Evolutionary conservation across 2,329 filamentous ascomycete species (phyloP), one percentile per base, ranked within the genome.

Genomic region (Microdochium trichocladiopsis): DNA sequence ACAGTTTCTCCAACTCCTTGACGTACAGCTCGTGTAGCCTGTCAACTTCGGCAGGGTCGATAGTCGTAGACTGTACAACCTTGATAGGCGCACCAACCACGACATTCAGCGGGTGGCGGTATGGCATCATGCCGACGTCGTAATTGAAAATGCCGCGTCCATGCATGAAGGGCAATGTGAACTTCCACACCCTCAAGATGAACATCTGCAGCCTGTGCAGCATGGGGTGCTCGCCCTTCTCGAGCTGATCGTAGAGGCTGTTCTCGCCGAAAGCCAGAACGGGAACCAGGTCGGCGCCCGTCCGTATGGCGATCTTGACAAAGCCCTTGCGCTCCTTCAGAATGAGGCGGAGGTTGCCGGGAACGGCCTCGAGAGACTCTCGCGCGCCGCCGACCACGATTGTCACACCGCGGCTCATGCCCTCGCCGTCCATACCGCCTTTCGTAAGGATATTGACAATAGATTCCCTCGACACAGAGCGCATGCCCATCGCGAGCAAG

Each of bases 61-160:
- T 88, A 55, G 84, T 82, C 31, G 80, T 72, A 21, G 77, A 71
- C 55, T 78, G 73, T 49, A 78, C 72, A 5, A 96, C 86, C 56
- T 77, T 75, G 55, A 96, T 90, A 0, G 93, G 91, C 50, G 81
- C 78, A 3, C 93, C 93, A 14, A 96, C 88, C 12, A 99, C 92
- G 48, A 96, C 83, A 64, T 97, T 94, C 54, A 99, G 75, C 11
- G 90, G 86, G 50, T 86, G 78, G 12, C 94, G 84, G 68, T 96
- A 97, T 0, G 94, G 94, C 89, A 97, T 91, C 61, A 97, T 74
- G 3, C 94, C 94, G 14, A 96, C 90, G 67, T 99, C 94, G 66
- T 99, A 97, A 69, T 99, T 99, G 72, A 97, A 96, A 41, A 97
- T 86, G 12, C 93, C 93, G 24, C 92, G 75, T 2, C 92, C 93